A percentile compares a stretch with the other conserved stretches of the same genome.
phyloP scores from a whole-genome alignment of 2,329 filamentous ascomycete species.

The Trichoderma asperellum region DNA sequence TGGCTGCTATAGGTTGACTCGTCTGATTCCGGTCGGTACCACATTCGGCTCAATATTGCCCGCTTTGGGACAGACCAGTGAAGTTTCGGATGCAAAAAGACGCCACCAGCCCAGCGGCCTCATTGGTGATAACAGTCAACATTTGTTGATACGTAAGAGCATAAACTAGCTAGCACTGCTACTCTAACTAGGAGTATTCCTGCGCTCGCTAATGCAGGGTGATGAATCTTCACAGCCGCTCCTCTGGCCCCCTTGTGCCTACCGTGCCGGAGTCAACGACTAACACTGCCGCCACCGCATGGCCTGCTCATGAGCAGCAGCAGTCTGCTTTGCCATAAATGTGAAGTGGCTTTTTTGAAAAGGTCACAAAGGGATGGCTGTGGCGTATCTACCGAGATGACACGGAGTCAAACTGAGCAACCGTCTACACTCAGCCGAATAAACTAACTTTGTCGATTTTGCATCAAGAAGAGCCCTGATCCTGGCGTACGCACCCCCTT shows the following conservation, averaged over 20 bases:
- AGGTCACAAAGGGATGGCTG: neutral
- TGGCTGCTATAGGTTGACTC: neutral
- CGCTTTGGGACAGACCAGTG: neutral
- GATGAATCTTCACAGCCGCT: neutral
- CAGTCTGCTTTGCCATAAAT: neutral
- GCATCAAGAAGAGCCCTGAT: neutral
- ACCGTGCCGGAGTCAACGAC: neutral
- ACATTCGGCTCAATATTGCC: slow-evolving; percentile 14
- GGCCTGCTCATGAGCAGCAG: neutral
- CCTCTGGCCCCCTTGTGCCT: neutral
- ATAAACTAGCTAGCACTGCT: neutral
- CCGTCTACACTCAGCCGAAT: neutral
- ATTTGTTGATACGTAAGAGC: slow-evolving; percentile 15
- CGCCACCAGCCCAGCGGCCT: neutral
- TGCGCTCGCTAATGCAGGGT: slow-evolving; percentile 18
- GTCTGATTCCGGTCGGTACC: neutral
- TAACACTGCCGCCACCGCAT: neutral
- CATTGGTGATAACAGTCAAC: neutral
- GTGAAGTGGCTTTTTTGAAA: neutral
- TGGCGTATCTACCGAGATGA: slow-evolving; percentile 16
- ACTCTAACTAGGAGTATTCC: neutral
- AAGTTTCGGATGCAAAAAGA: neutral
- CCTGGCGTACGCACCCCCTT: neutral
- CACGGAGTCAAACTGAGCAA: neutral
- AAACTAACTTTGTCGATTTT: neutral